A percentile compares a stretch with the other conserved stretches of the same genome.
Conservation (phyloP, 1,284 basidiomycete species). For the Athelia sp. region DNA sequence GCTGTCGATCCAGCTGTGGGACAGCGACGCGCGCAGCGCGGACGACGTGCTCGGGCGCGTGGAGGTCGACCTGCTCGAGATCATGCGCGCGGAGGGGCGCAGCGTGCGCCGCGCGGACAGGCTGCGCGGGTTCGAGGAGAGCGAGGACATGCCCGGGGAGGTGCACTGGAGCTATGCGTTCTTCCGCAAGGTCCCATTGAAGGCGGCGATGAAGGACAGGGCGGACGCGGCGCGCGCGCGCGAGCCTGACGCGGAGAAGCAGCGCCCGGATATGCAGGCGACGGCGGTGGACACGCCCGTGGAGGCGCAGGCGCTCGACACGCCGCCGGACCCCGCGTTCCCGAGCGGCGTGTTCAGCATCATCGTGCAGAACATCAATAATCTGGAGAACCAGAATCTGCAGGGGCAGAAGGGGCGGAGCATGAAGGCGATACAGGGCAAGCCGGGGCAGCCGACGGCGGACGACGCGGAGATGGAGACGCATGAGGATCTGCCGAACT, state of each 20-base stretch:
- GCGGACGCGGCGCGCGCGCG: background rate
- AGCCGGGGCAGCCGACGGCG: constrained; percentile 36
- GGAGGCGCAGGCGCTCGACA: constrained; percentile 19
- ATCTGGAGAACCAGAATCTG: constrained; percentile 35
- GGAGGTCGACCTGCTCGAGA: constrained; percentile 52
- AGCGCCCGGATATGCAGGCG: background rate
- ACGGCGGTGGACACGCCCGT: constrained; percentile 13
- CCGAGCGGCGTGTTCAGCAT: constrained; percentile 43
- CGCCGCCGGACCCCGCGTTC: constrained; percentile 48
- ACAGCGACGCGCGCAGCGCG: constrained; percentile 57
- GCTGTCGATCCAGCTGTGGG: constrained; percentile 72
- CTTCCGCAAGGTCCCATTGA: constrained; percentile 10
- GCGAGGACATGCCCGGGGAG: constrained; percentile 49
- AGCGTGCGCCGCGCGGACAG: constrained; percentile 50
- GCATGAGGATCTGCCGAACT: constrained; percentile 47
- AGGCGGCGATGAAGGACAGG: constrained; percentile 13
- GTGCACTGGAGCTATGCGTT: constrained; percentile 29
- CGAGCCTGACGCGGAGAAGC: constrained; percentile 5
- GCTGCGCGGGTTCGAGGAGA: constrained; percentile 59
- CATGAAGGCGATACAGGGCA: constrained; percentile 31
- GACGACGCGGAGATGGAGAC: constrained; percentile 32
- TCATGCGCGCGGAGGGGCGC: constrained; percentile 47
- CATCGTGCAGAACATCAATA: constrained; percentile 12
- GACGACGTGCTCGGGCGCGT: constrained; percentile 72
- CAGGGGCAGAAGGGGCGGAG: constrained; percentile 52